A percentile compares a stretch with the other conserved stretches of the same genome.
Evolutionary conservation across 345 rosid species (phyloP).

Genomic region (Cardamine occulta): DNA sequence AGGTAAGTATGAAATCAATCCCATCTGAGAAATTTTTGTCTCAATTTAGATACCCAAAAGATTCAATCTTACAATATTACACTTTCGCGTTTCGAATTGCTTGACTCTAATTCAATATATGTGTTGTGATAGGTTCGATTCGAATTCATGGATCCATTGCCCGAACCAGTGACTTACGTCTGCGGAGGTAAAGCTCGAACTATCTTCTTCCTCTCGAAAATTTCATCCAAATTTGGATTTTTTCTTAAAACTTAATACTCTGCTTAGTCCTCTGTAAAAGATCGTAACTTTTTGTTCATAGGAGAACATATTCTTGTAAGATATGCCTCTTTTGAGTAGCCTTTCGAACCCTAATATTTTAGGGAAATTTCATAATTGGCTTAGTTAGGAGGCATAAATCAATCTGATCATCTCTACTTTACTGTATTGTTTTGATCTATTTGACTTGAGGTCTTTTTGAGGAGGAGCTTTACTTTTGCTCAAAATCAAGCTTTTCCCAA

Average conservation of each 20-base stretch:
- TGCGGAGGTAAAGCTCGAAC: constrained; percentile 66
- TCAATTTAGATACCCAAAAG: background rate
- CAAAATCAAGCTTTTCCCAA: constrained; percentile 34
- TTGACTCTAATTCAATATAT: background rate
- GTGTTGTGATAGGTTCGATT: constrained; percentile 11
- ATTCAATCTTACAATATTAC: background rate
- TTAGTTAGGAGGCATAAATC: constrained; percentile 35
- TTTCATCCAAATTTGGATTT: background rate
- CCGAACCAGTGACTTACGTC: constrained; percentile 84
- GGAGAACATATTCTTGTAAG: background rate
- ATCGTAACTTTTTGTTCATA: background rate
- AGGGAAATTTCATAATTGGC: constrained; percentile 31
- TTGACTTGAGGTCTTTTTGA: constrained; percentile 35
- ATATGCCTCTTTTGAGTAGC: constrained; percentile 32
- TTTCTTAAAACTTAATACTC: background rate
- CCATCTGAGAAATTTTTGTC: background rate
- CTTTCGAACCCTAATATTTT: constrained; percentile 15
- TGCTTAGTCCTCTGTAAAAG: background rate
- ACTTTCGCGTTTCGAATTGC: background rate
- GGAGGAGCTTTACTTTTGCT: constrained; percentile 19
- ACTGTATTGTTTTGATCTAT: constrained; percentile 27
- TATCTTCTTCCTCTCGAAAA: constrained; percentile 2
- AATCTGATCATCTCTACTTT: constrained; percentile 23
- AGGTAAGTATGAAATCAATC: constrained; percentile 16
- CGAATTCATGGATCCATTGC: constrained; percentile 70